Evolutionary conservation across 495 filamentous ascomycete species (phyloP), one percentile per base, ranked within the genome.

Genomic region (Tuber melanosporum): DNA sequence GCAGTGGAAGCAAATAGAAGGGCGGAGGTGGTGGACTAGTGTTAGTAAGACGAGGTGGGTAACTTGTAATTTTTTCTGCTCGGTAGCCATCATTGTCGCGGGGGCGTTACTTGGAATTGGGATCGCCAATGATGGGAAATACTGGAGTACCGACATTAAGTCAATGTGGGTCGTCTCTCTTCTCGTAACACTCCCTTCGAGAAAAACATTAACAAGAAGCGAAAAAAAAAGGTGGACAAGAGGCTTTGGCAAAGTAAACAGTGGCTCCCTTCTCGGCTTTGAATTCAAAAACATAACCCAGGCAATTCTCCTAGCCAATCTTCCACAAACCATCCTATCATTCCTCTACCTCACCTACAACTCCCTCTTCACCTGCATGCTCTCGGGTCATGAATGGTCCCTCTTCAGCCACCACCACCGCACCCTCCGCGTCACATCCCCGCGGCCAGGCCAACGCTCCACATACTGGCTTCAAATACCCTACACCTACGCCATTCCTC

Each of bases 251-350:
- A 44, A 41, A 39, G 20, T 36, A 26, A 75, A 47, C 47, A 73
- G 20, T 41, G 17, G 15, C 62, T 20, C 45, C 71, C 32, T 73
- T 3, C 47, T 73, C 52, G 2, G 22, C n/a, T 1, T n/a, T 52
- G 81, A 10, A 72, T 77, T n/a, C 72, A 71, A 7, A 8, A 79
- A 73, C 15, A 73, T 86, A 3, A 77, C 84, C 70, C 43, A 66
- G 14, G 82, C 77, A 20, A n/a, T 52, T 46, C n/a, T 73, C 43
- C n/a, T 57, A n/a, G 72, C 72, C 3, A 73, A 89, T 76, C 71
- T 78, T 3, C 86, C 86, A 0, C 87, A 89, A 78, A 73, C 85
- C 0, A 42, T 87, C 1, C 74, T 89, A 15, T 85, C 84, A 85
- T 72, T 71, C 82, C 0, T 79, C 85, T 3, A 47, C 45, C 45